phyloP scores from a whole-genome alignment of 345 rosid genomes.

The Barbarea vulgaris region DNA sequence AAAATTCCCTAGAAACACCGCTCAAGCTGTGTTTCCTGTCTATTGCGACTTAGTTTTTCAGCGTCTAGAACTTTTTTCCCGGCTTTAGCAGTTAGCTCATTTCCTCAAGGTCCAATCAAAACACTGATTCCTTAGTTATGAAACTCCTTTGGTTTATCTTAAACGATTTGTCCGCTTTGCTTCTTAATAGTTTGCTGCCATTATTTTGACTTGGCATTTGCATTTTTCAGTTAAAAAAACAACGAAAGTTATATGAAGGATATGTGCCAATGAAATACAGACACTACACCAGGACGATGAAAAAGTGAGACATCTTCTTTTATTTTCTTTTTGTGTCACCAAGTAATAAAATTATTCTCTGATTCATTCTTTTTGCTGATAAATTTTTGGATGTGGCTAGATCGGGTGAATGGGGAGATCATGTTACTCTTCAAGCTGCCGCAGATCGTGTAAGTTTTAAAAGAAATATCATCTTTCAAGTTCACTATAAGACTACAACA shows the following conservation, averaged over 20 bases:
- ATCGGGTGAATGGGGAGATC: slow-evolving; percentile 97
- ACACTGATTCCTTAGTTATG: slow-evolving; percentile 1
- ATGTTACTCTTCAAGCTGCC: slow-evolving; percentile 92
- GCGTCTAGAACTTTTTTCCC: neutral
- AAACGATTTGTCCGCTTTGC: neutral
- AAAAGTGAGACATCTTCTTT: slow-evolving; percentile 66
- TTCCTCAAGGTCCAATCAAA: neutral
- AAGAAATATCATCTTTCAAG: neutral
- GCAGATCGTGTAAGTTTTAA: slow-evolving; percentile 78
- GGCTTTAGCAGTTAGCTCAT: slow-evolving; percentile 6
- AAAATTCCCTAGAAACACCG: neutral
- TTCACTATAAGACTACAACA: slow-evolving; percentile 2
- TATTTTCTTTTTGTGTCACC: slow-evolving; percentile 14
- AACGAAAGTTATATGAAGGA: slow-evolving; percentile 70
- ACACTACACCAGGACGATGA: slow-evolving; percentile 79
- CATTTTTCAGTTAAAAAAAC: slow-evolving; percentile 69
- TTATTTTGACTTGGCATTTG: slow-evolving; percentile 4
- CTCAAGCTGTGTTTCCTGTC: neutral
- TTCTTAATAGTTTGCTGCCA: neutral
- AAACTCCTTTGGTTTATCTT: neutral
- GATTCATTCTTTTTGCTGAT: slow-evolving; percentile 30
- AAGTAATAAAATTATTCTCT: neutral
- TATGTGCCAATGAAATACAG: slow-evolving; percentile 91
- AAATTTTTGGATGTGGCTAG: slow-evolving; percentile 45
- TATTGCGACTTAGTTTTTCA: neutral